A percentile compares a stretch with the other conserved stretches of the same genome.
phyloP scores from a whole-genome alignment of 495 filamentous ascomycete species.

The Penicillium manginii region DNA sequence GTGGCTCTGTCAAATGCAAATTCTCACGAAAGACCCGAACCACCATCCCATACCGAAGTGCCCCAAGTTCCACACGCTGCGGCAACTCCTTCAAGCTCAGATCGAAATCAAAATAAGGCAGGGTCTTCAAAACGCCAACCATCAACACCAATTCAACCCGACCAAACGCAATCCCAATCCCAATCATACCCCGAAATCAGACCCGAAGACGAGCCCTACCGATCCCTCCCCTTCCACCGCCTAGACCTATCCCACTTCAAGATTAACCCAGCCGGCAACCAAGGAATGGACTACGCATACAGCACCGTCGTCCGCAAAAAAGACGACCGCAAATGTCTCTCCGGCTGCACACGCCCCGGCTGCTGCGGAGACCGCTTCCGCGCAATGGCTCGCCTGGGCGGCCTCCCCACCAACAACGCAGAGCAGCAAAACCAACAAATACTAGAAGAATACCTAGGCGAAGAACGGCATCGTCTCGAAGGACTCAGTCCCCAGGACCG shows the following conservation, averaged over 20 bases:
- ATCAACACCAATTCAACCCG: neutral
- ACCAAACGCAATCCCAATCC: neutral
- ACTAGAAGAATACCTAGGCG: conserved; percentile 70
- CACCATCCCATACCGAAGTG: neutral
- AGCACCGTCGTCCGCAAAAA: conserved; percentile 73
- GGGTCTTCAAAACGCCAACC: neutral
- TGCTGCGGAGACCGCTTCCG: conserved; percentile 80
- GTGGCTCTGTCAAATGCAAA: no score
- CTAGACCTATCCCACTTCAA: conserved; percentile 75
- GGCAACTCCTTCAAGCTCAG: neutral
- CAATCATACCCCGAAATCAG: conserved; percentile 18
- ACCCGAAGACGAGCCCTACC: conserved; percentile 48
- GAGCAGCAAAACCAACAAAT: conserved; percentile 55
- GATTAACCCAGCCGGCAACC: conserved; percentile 74
- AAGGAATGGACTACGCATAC: conserved; percentile 76
- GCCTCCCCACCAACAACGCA: conserved; percentile 21
- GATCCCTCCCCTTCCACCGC: conserved; percentile 54
- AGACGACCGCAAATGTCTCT: conserved; percentile 72
- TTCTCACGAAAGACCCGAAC: no score
- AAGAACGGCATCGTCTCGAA: conserved; percentile 44
- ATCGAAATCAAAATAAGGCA: neutral
- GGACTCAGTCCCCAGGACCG: conserved; percentile 55
- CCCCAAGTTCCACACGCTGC: neutral
- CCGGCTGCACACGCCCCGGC: conserved; percentile 73
- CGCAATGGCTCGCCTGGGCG: conserved; percentile 59